phyloP scores from a whole-genome alignment of 2,329 filamentous ascomycete species.

The Aureobasidium lini region DNA sequence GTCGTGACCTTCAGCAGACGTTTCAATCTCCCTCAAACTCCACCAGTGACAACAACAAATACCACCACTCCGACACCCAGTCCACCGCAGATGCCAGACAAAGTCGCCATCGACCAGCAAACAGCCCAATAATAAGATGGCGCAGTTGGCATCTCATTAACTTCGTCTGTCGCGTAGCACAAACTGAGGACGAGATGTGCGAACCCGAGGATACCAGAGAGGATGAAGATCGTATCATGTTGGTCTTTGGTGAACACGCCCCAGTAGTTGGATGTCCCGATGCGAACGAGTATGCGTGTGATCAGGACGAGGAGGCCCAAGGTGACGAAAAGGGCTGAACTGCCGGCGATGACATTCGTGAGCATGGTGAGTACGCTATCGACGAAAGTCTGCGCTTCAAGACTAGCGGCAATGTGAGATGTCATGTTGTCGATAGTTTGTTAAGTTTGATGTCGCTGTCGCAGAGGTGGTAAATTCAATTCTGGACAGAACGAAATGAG shows the following conservation, averaged over 20 bases:
- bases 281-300: background rate
- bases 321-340: background rate
- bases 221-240: background rate
- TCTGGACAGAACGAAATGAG: no score
- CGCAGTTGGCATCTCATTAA: background rate
- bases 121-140: background rate
- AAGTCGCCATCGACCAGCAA: background rate
- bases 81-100: background rate
- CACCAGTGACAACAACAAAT: background rate
- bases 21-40: background rate
- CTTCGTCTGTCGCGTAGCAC: background rate
- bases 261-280: background rate
- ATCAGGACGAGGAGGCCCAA: background rate
- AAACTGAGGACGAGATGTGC: background rate
- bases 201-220: background rate
- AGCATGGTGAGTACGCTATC: background rate
- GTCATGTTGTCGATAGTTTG: no score
- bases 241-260: background rate
- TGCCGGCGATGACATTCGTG: background rate
- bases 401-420: no score
- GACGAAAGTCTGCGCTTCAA: no score
- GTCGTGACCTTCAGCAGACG: background rate
- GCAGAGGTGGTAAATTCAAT: no score
- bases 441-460: no score
- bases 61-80: background rate